Evolutionary conservation across 2,329 filamentous ascomycete species (phyloP).

Genomic region (Bipolaris sorokiniana): DNA sequence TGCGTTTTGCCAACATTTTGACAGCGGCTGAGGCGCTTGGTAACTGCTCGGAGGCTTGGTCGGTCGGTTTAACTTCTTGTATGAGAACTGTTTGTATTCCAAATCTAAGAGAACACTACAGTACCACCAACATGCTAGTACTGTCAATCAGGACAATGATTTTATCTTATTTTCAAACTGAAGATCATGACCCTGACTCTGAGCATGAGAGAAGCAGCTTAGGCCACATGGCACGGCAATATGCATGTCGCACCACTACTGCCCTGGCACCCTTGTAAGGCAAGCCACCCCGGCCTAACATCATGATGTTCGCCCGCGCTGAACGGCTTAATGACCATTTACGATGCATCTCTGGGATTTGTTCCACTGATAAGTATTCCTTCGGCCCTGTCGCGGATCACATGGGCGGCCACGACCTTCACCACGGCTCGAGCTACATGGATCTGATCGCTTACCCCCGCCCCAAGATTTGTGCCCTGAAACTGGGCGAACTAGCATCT

Average conservation of each 20-base stretch:
- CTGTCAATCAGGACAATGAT: too few relatives aligned
- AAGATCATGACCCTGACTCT: neutral
- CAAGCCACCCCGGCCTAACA: constrained; percentile 6
- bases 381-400: neutral
- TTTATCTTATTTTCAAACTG: too few relatives aligned
- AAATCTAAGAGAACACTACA: neutral
- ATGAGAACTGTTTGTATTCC: neutral
- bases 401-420: neutral
- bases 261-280: neutral
- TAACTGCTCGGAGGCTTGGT: neutral
- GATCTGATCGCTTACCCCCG: neutral
- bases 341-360: neutral
- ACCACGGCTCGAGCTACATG: neutral
- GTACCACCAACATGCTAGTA: too few relatives aligned
- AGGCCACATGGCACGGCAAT: neutral
- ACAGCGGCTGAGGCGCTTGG: neutral
- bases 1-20: neutral
- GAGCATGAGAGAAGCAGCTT: neutral
- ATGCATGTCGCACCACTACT: constrained; percentile 13
- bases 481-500: neutral
- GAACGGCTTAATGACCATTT: constrained; percentile 2
- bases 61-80: neutral
- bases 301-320: neutral
- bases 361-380: constrained; percentile 1
- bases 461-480: neutral